Evolutionary conservation across 805 yeast genomes (phyloP).

Genomic region (Sugiyamaella valdiviana): DNA sequence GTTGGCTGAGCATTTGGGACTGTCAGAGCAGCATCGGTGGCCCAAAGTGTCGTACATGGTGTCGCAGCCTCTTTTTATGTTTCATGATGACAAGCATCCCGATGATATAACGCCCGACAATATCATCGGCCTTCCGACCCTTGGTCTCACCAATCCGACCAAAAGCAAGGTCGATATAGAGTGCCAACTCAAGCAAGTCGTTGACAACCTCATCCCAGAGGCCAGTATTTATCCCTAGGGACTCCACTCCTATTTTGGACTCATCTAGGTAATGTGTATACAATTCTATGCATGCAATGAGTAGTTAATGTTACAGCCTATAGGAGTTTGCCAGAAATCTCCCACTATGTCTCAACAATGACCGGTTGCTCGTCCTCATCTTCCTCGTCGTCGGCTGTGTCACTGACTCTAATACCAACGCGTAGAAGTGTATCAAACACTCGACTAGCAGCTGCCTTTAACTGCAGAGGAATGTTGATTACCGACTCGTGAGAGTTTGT

Average conservation of each 20-base stretch:
- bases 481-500: conserved; percentile 2
- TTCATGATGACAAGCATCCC: background rate
- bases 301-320: conserved; percentile 1
- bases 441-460: conserved; percentile 5
- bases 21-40: conserved; percentile 1
- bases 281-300: background rate
- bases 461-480: conserved; percentile 5
- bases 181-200: conserved; percentile 9
- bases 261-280: background rate
- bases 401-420: conserved; percentile 1
- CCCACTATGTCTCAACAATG: background rate
- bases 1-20: background rate
- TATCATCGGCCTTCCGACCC: conserved; percentile 15
- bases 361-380: conserved; percentile 10
- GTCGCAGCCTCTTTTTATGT: conserved; percentile 13
- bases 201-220: conserved; percentile 4
- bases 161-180: conserved; percentile 12
- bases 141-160: conserved; percentile 4
- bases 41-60: conserved; percentile 1
- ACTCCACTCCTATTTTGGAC: background rate
- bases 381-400: conserved; percentile 5
- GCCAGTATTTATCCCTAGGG: no score
- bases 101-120: background rate
- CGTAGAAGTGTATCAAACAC: conserved; percentile 1
- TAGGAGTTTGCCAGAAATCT: background rate